phyloP scores from a whole-genome alignment of 345 rosid genomes.

The Angophora floribunda region DNA sequence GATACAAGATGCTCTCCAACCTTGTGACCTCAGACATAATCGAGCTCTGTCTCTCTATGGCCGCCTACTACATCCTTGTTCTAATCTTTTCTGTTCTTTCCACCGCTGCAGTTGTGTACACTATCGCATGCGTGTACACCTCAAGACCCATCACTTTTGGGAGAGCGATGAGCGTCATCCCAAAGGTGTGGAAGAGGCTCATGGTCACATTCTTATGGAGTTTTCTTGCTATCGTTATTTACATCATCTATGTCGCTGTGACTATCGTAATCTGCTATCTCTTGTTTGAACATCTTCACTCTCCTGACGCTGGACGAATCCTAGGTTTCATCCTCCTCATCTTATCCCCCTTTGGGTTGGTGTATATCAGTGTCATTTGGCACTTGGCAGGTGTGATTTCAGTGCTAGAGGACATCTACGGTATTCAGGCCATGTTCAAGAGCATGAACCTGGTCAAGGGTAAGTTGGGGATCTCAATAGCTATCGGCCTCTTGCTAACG shows the following conservation, averaged over 20 bases:
- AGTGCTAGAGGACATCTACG: conserved; percentile 33
- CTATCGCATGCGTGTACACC: conserved; percentile 37
- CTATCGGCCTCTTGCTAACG: conserved; percentile 3
- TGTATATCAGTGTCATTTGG: conserved; percentile 27
- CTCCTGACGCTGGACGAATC: background rate
- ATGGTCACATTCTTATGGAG: conserved; percentile 27
- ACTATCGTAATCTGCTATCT: background rate
- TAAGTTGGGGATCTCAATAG: conserved; percentile 11
- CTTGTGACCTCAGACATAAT: conserved; percentile 14
- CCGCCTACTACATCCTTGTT: conserved; percentile 14
- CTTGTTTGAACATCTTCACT: background rate
- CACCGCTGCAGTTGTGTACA: conserved; percentile 33
- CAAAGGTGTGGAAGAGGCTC: conserved; percentile 44
- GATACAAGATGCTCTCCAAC: background rate
- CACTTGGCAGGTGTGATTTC: conserved; percentile 41
- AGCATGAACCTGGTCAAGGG: conserved; percentile 26
- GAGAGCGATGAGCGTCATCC: conserved; percentile 29
- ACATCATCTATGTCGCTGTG: background rate
- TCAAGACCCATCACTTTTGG: conserved; percentile 15
- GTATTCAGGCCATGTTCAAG: conserved; percentile 36
- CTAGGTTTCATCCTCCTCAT: background rate
- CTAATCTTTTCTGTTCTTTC: conserved; percentile 35
- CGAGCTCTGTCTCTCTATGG: conserved; percentile 18
- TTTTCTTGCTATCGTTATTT: conserved; percentile 3
- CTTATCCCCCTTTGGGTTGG: conserved; percentile 6